Conservation (phyloP, 2,329 filamentous ascomycete species). For the Arachnopeziza araneosa region DNA sequence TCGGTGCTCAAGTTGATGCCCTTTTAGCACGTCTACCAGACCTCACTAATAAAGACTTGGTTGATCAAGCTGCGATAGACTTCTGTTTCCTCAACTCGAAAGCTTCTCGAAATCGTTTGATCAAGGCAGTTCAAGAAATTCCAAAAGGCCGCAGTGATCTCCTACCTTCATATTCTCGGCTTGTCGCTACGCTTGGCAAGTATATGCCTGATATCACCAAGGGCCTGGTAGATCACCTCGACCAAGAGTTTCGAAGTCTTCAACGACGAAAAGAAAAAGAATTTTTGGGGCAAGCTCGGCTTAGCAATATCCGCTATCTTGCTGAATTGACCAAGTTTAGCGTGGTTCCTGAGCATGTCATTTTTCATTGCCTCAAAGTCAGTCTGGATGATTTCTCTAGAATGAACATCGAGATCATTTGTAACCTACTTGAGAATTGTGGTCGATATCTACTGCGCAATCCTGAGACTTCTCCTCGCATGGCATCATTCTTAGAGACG, state of each 20-base stretch:
- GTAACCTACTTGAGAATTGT: conserved; percentile 92
- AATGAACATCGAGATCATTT: conserved; percentile 99
- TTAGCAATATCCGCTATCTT: conserved; percentile 94
- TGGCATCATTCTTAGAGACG: conserved; percentile 91
- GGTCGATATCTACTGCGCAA: conserved; percentile 90
- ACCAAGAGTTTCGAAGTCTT: conserved; percentile 93
- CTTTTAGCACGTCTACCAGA: conserved; percentile 84
- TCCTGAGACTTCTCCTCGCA: conserved; percentile 85
- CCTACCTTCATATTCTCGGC: conserved; percentile 82
- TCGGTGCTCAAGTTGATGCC: conserved; percentile 93
- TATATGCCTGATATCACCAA: conserved; percentile 95
- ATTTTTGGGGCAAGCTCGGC: conserved; percentile 87
- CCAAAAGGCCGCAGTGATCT: conserved; percentile 91
- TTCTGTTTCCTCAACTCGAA: conserved; percentile 99
- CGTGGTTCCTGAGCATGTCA: conserved; percentile 95
- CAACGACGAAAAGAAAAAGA: conserved; percentile 97
- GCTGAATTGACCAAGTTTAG: conserved; percentile 97
- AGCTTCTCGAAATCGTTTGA: conserved; percentile 85
- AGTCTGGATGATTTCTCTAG: conserved; percentile 95
- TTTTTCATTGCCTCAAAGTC: conserved; percentile 97
- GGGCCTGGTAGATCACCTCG: conserved; percentile 83
- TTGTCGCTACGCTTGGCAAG: conserved; percentile 87
- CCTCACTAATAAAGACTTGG: conserved; percentile 81
- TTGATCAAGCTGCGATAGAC: conserved; percentile 89
- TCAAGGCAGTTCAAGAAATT: conserved; percentile 90